Base-by-base conservation (phyloP, 2,329 filamentous ascomycete genomes). In the Hypocreales sp. region DNA sequence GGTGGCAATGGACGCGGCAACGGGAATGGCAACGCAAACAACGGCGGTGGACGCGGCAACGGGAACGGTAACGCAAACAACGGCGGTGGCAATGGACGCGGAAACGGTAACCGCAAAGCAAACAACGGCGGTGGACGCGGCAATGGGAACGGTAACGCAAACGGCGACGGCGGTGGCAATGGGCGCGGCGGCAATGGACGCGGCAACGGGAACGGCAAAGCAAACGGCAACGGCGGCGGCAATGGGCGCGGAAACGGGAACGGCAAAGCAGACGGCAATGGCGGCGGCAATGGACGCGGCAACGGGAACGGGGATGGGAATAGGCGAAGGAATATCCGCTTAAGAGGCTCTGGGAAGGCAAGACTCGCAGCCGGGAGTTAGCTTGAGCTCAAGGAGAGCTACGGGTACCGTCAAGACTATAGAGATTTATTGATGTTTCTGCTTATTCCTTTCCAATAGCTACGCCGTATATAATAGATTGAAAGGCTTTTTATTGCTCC, bases 1-100 rank as follows among this genome's bases (percentile, higher is more conserved):
- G n/a, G n/a, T n/a, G n/a, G n/a, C n/a, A 12, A 36, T 39, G 2
- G 35, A 53, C 37, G 58, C 56, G 3, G 46, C 46, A 1, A 32
- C 31, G 8, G 39, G 47, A 15, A 32, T 15, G 30, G 20, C 16
- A 34, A 38, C 16, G 24, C 28, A 12, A 34, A 34, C 22, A 38
- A 39, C 26, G 15, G 18, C 14, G 23, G 30, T 13, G 34, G 32
- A 22, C 29, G 23, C 20, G 19, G 22, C 24, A 33, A 30, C 18
- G 25, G 27, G 11, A 36, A 31, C 11, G 34, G 29, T 23, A 37
- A 12, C 12, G 36, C 31, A 14, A 32, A 25, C 5, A 31, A 38
- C 5, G 31, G 24, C 8, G 22, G 15, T 7, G 36, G 29, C 13
- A 35, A 36, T 15, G 22, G 24, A 2, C 19, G 15, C 14, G 25